Evolutionary conservation across 1,284 basidiomycete species (phyloP).

Genomic region (Ceratobasidium sp.): DNA sequence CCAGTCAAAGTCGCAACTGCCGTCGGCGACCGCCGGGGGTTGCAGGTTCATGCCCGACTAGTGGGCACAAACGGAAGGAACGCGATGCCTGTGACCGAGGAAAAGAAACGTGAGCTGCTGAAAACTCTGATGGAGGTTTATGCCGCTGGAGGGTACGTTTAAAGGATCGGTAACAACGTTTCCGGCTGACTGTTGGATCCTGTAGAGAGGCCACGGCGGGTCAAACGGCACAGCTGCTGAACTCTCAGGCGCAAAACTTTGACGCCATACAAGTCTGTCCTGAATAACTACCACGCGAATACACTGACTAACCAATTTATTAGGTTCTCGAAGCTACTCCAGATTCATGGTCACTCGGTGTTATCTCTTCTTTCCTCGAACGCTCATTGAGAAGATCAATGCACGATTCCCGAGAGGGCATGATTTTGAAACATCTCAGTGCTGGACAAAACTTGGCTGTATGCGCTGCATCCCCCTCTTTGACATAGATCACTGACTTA

Average conservation of each 20-base stretch:
- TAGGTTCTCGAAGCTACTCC: constrained; percentile 80
- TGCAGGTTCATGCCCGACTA: constrained; percentile 68
- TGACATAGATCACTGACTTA: background rate
- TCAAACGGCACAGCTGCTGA: constrained; percentile 74
- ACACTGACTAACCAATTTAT: constrained; percentile 5
- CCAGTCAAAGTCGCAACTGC: constrained; percentile 67
- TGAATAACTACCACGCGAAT: constrained; percentile 36
- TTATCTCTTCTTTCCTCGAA: constrained; percentile 78
- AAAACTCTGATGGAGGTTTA: constrained; percentile 82
- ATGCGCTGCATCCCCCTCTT: constrained; percentile 24
- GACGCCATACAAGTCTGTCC: constrained; percentile 76
- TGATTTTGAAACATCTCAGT: constrained; percentile 76
- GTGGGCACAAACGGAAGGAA: constrained; percentile 52
- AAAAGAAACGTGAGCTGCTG: constrained; percentile 68
- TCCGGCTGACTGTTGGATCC: background rate
- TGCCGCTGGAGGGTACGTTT: constrained; percentile 69
- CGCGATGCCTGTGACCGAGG: constrained; percentile 61
- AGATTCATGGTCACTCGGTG: constrained; percentile 74
- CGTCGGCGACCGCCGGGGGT: constrained; percentile 63
- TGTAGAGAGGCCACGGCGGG: constrained; percentile 61
- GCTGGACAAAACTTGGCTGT: constrained; percentile 76
- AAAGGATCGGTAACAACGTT: constrained; percentile 25
- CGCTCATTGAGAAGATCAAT: constrained; percentile 79
- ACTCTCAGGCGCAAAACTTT: constrained; percentile 81
- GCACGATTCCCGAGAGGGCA: constrained; percentile 75